phyloP scores from a whole-genome alignment of 129 eudicot species.

The Ambrosia artemisiifolia region DNA sequence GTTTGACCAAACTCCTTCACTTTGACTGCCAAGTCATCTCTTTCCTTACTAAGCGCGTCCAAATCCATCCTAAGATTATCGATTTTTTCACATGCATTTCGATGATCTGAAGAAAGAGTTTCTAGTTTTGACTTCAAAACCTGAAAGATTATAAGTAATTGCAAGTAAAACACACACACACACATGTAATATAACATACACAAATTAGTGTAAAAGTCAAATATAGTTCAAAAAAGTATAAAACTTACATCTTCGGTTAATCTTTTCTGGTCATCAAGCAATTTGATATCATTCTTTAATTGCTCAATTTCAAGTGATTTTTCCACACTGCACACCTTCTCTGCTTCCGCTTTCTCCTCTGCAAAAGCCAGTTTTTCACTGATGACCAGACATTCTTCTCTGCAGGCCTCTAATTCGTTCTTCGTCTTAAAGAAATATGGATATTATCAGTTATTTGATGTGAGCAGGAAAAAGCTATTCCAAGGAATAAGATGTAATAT shows the following conservation, averaged over 20 bases:
- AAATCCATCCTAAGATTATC: conserved; percentile 49
- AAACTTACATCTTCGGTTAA: conserved; percentile 50
- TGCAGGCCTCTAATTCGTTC: conserved; percentile 47
- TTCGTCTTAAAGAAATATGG: conserved; percentile 41
- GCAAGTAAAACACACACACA: background rate
- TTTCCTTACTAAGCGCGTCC: conserved; percentile 40
- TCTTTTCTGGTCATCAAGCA: conserved; percentile 38
- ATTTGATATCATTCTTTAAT: conserved; percentile 42
- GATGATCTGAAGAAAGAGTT: conserved; percentile 42
- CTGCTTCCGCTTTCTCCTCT: conserved; percentile 48
- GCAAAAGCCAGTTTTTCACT: conserved; percentile 31
- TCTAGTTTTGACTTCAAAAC: conserved; percentile 37
- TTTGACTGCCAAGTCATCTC: conserved; percentile 33
- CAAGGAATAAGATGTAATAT: background rate
- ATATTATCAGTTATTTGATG: background rate
- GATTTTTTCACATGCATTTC: conserved; percentile 43
- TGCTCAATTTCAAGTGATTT: conserved; percentile 46
- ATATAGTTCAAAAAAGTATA: background rate
- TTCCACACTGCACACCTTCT: conserved; percentile 48
- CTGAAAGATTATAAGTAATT: conserved; percentile 28
- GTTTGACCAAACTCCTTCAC: conserved; percentile 31
- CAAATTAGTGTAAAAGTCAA: background rate
- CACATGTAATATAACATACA: background rate
- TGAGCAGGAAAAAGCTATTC: background rate
- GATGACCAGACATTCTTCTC: conserved; percentile 47